Evolutionary conservation across 75 land plant species (phyloP), one percentile per base, ranked within the genome.

Genomic region (Isoetes taiwanensis): DNA sequence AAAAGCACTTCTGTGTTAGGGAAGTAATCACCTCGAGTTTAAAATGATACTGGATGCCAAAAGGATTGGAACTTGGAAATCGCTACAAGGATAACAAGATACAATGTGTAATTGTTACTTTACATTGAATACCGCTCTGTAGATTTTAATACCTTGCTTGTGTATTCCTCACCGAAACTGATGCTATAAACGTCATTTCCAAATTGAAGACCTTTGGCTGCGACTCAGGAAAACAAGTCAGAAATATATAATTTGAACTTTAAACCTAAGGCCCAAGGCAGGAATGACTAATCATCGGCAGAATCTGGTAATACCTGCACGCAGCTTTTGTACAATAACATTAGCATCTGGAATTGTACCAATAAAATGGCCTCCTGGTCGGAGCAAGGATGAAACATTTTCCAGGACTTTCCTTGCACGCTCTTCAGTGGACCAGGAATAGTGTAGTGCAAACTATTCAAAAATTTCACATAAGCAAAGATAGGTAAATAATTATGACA

Each of bases 321-420:
- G 79, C 6, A 90, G 85, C 61, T 81, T 80, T 68, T 75, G 79
- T 28, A 86, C 75, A 48, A 90, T 83, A 26, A 90, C 97, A 80
- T 90, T 80, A 20, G 97, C 84, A 78, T 90, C 97, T n/a, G 97
- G 97, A 82, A 90, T 86, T 24, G 93, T 86, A 10, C 97, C 94
- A 69, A 90, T 78, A 52, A 90, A 86, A 30, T 24, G 64, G 33
- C 97, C 97, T 54, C 97, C 97, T 17, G 97, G 97, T 33, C 81
- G 73, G 58, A 90, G 82, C 69, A 83, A 62, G 10, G 78, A 64
- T 28, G 97, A 76, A 27, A 86, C 72, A 74, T 90, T 90, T 39
- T 76, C 77, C 56, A 90, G 60, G 27, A 85, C 97, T 53, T 76
- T 64, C 28, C 91, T 72, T 40, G 97, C 97, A 43, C 88, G 81